Conservation (phyloP, 805 yeast species). For the Spathaspora girioi region DNA sequence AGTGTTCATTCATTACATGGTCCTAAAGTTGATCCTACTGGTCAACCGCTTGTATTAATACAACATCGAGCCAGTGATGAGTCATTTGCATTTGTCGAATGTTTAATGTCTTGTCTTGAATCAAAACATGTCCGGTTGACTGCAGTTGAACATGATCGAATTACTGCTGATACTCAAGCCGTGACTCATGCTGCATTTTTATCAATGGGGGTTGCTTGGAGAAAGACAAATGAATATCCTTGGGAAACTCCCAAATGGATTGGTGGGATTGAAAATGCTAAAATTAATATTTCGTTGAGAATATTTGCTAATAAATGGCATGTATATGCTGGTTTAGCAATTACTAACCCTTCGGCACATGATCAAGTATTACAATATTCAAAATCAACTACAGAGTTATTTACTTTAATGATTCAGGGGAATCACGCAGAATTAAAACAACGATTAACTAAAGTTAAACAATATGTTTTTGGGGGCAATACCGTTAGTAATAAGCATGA, state of each 20-base stretch:
- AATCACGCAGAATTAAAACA: conserved; percentile 52
- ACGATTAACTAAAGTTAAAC: conserved; percentile 63
- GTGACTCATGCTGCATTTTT: conserved; percentile 97
- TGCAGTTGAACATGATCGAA: conserved; percentile 87
- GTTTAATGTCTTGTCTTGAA: conserved; percentile 65
- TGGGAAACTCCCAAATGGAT: conserved; percentile 85
- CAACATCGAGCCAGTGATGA: conserved; percentile 62
- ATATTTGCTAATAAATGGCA: conserved; percentile 96
- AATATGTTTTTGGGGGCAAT: conserved; percentile 61
- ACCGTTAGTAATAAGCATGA: conserved; percentile 54
- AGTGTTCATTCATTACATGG: conserved; percentile 94
- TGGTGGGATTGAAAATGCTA: conserved; percentile 95
- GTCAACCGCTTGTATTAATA: conserved; percentile 89
- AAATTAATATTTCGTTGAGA: conserved; percentile 86
- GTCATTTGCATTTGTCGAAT: conserved; percentile 57
- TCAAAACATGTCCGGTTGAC: conserved; percentile 75
- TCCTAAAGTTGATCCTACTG: conserved; percentile 81
- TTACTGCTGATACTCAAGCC: conserved; percentile 98
- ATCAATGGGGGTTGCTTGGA: conserved; percentile 98
- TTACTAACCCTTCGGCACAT: conserved; percentile 93
- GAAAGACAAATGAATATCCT: conserved; percentile 74
- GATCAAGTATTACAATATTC: conserved; percentile 88
- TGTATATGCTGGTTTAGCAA: conserved; percentile 96
- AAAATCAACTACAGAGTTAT: conserved; percentile 75
- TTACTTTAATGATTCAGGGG: conserved; percentile 76